Percentiles rank a stretch among this genome's conserved stretches.
Evolutionary conservation across 768 basidiomycete species (phyloP).

Genomic region (Sutorius australiensis): DNA sequence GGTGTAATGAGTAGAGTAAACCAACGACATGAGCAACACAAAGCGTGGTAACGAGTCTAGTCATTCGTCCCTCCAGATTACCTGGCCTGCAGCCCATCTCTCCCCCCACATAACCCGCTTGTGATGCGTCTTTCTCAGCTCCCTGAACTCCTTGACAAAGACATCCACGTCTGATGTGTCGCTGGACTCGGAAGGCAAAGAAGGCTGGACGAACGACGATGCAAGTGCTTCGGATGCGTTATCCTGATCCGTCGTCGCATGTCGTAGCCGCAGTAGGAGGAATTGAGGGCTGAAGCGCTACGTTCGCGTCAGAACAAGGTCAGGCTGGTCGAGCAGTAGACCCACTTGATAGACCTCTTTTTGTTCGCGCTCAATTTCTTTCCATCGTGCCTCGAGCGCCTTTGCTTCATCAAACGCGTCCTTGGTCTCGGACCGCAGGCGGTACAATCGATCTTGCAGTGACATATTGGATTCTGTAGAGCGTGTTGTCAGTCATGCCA

Average conservation of each 20-base stretch:
- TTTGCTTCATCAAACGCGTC: constrained; percentile 87
- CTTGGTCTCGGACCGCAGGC: constrained; percentile 76
- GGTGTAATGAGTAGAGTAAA: constrained; percentile 29
- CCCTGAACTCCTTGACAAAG: constrained; percentile 86
- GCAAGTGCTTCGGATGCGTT: constrained; percentile 84
- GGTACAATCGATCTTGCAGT: constrained; percentile 71
- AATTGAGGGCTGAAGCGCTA: constrained; percentile 87
- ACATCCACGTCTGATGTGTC: constrained; percentile 63
- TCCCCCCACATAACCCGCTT: constrained; percentile 90
- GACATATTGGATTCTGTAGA: constrained; percentile 67
- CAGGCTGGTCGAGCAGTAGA: constrained; percentile 2
- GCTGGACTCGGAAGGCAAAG: constrained; percentile 29
- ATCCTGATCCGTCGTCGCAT: constrained; percentile 88
- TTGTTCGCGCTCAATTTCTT: constrained; percentile 85
- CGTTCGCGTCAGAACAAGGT: constrained; percentile 7
- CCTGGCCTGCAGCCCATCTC: constrained; percentile 80
- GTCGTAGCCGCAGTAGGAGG: constrained; percentile 80
- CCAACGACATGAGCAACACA: constrained; percentile 9
- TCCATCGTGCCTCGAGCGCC: constrained; percentile 76
- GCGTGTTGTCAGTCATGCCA: constrained; percentile 7
- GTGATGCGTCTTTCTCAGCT: constrained; percentile 85
- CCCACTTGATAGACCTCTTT: constrained; percentile 81
- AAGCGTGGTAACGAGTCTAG: neutral
- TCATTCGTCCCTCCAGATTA: constrained; percentile 74
- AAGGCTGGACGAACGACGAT: constrained; percentile 72